Base-by-base conservation (phyloP, 345 rosid genomes). In the Populus alba region DNA sequence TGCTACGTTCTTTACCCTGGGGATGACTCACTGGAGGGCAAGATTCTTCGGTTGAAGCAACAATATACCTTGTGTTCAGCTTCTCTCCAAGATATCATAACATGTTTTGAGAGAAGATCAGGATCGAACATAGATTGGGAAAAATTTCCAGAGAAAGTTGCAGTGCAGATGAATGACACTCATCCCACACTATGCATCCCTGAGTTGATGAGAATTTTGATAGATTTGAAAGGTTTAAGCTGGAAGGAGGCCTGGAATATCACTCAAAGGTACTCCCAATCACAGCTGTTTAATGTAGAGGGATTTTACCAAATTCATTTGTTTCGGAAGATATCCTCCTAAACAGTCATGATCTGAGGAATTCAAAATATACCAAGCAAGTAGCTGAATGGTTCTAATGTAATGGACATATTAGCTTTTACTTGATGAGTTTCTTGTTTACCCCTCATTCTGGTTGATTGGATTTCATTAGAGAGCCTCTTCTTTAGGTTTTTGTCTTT, bases 21-120 rank as follows among this genome's bases (percentile, higher is more conserved):
- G 74, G 97, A 92, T 88, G 94, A 89, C 73, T 89, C 97, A 15
- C 25, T 45, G 59, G 93, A 92, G 84, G 97, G 97, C 62, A 91
- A 92, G 86, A 77, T 84, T 65, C 93, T 92, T 65, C 93, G 97
- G 65, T 83, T 92, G 85, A 91, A 92, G 87, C 97, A 92, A 84
- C 97, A 92, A 59, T 92, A 91, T 75, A 91, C 93, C 82, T 82
- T 92, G 72, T 92, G 94, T 78, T 92, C 97, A 49, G 97, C 97
- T 65, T 92, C 97, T 74, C 88, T 92, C 49, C 94, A 92, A 79
- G 97, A 91, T 85, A 91, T 92, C 38, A 74, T 92, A 78, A 84
- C 87, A 59, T 84, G 89, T 66, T 91, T 91, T 82, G 97, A 92
- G 89, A 91, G 84, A 81, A 89, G 94, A 83, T 85, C 89, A 17